Evolutionary conservation across 305 asterid species (phyloP), one percentile per base, ranked within the genome.

Genomic region (Plantago coronopus): DNA sequence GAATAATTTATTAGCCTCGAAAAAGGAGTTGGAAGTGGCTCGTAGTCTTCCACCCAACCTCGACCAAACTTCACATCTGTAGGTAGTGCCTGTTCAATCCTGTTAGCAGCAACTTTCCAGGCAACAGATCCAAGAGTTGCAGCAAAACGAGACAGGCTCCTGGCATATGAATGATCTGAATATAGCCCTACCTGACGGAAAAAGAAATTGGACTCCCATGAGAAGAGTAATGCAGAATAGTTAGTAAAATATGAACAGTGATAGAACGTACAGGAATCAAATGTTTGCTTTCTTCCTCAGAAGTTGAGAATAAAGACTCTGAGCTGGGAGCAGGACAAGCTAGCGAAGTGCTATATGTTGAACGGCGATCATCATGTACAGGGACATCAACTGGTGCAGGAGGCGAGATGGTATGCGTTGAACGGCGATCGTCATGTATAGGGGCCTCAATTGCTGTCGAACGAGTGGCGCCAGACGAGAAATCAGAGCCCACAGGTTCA

Each of bases 1-100:
- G 50, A 62, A 66, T 79, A 73, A 59, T 81, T 85, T 73, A 79
- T 86, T 50, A 85, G 82, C 73, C 89, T 74, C 65, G 83, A 59
- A 25, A 85, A 75, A 1, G 97, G 87, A 65, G 96, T 87, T 43
- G 96, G 95, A 65, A 79, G 95, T 45, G 96, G 91, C 67, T 94
- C 99, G 23, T 90, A 94, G 64, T 94, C 99, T 66, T 95, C 97
- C 9, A 94, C 96, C 99, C 99, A 94, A 17, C 99, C 99, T 48
- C 80, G 88, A 45, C 96, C 99, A 70, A 78, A 94, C 76, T 88
- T 81, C 67, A 71, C 73, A 25, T 84, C 99, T 69, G 84, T 71
- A 72, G 99, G 96, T 51, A 94, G 76, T 63, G 88, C 94, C 73
- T 86, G 95, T 74, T 87, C 97, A 49, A 94, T 90, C 70, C 87